A percentile compares a stretch with the other conserved stretches of the same genome.
These are phyloP conservation scores for Porogramme epimiltina DNA, from an alignment of 1,284 basidiomycete species.

Conservation along the genomic window DNA sequence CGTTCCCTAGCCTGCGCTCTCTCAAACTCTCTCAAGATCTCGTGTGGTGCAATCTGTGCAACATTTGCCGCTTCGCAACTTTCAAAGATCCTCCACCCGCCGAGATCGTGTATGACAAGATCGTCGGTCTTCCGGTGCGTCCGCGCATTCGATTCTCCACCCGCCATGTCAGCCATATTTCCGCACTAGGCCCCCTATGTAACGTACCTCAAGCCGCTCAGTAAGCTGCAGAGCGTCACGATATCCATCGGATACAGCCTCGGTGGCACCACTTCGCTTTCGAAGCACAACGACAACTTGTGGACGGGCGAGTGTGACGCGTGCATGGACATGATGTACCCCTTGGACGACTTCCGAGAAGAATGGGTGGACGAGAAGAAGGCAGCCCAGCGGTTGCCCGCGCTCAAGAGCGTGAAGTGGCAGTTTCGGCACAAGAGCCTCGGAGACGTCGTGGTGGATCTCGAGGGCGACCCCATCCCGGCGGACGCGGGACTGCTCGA, in stretches of 20 bases:
- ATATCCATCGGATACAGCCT: conserved; percentile 17
- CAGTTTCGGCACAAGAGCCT: conserved; percentile 15
- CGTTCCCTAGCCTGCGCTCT: conserved; percentile 15
- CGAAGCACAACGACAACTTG: conserved; percentile 7
- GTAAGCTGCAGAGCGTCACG: conserved; percentile 10
- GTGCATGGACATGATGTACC: conserved; percentile 24
- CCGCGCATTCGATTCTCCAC: not conserved
- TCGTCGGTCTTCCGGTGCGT: conserved; percentile 21
- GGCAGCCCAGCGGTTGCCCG: conserved; percentile 5
- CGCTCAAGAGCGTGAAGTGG: conserved; percentile 18
- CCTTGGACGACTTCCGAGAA: conserved; percentile 7
- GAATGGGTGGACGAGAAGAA: conserved; percentile 21
- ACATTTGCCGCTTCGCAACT: conserved; percentile 21
- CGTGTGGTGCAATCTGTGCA: conserved; percentile 23
- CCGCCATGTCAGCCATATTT: not conserved
- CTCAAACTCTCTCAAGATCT: conserved; percentile 21
- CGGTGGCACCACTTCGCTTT: conserved; percentile 8
- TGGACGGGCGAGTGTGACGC: conserved; percentile 26
- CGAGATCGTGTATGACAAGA: conserved; percentile 18
- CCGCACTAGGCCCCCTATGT: conserved; percentile 14
- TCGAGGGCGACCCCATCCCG: conserved; percentile 1
- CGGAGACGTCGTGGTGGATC: conserved; percentile 7
- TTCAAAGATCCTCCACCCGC: conserved; percentile 19
- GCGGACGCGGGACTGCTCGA: not conserved
- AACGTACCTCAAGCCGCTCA: conserved; percentile 10